Conservation (phyloP, 345 rosid genomes). For the Raphanus sativus region DNA sequence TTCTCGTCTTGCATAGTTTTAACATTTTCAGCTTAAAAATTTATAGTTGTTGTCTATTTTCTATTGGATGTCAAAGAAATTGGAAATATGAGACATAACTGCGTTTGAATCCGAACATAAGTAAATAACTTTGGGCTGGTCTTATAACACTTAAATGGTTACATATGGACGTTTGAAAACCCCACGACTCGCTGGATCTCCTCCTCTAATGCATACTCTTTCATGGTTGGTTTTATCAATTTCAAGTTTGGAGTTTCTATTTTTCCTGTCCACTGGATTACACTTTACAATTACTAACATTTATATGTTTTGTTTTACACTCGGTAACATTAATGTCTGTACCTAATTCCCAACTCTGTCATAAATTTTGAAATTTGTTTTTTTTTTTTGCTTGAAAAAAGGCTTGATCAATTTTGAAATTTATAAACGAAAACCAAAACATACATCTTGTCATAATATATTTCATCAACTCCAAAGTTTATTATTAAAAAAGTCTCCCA, state of each 20-base stretch:
- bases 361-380: neutral
- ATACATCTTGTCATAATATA: too few species aligned
- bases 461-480: too few species aligned
- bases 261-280: too few species aligned
- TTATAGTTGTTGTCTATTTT: constrained; percentile 17
- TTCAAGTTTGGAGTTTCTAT: neutral
- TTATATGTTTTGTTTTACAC: neutral
- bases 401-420: too few species aligned
- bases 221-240: constrained; percentile 18
- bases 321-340: constrained; percentile 7
- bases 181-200: constrained; percentile 15
- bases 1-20: constrained; percentile 20
- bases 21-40: neutral
- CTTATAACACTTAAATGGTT: constrained; percentile 21
- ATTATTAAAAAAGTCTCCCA: too few species aligned
- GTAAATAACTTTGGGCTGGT: constrained; percentile 10
- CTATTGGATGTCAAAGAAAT: constrained; percentile 16
- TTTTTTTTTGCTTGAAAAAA: too few species aligned
- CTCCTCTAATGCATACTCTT: constrained; percentile 17
- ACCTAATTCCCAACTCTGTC: neutral
- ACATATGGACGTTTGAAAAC: constrained; percentile 21
- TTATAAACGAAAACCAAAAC: too few species aligned
- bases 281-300: neutral
- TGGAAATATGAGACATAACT: neutral
- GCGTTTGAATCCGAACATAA: constrained; percentile 22